Conservation (phyloP, 2,329 filamentous ascomycete species). For the Aspergillus arachidicola region DNA sequence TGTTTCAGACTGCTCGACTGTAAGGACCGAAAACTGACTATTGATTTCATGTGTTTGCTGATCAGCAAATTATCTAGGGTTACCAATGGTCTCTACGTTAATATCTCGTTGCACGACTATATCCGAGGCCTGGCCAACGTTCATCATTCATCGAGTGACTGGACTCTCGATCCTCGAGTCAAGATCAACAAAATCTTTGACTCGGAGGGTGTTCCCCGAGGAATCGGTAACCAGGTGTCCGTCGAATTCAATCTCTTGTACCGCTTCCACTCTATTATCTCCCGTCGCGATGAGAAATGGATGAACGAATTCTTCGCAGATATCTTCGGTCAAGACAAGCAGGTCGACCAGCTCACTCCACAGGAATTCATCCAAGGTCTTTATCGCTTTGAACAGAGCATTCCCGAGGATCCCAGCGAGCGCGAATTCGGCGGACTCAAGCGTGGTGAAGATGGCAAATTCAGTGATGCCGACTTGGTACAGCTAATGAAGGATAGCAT, state of each 20-base stretch:
- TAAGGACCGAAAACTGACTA: not conserved
- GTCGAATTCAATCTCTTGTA: conserved; percentile 59
- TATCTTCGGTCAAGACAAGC: conserved; percentile 19
- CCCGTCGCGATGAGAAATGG: conserved; percentile 42
- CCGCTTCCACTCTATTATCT: conserved; percentile 53
- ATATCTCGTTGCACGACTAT: conserved; percentile 40
- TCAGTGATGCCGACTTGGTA: conserved; percentile 70
- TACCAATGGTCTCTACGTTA: conserved; percentile 36
- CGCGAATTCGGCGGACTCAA: conserved; percentile 64
- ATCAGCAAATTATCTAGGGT: conserved; percentile 15
- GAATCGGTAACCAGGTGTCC: conserved; percentile 54
- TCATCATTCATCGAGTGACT: conserved; percentile 9
- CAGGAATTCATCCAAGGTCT: conserved; percentile 51
- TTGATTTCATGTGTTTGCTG: not conserved
- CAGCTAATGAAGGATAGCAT: conserved; percentile 64
- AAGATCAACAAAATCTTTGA: conserved; percentile 4
- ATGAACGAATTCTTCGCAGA: conserved; percentile 50
- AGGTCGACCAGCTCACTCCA: conserved; percentile 19
- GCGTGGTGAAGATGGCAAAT: conserved; percentile 63
- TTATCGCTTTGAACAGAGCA: conserved; percentile 57
- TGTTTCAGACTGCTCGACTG: conserved; percentile 39
- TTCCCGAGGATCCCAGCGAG: conserved; percentile 63
- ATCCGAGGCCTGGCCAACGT: conserved; percentile 33
- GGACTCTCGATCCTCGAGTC: conserved; percentile 14
- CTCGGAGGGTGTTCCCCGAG: conserved; percentile 38